These are phyloP conservation scores for Alternaria tenuissima DNA, from an alignment of 2,329 filamentous ascomycete genomes.

Conservation along the genomic window DNA sequence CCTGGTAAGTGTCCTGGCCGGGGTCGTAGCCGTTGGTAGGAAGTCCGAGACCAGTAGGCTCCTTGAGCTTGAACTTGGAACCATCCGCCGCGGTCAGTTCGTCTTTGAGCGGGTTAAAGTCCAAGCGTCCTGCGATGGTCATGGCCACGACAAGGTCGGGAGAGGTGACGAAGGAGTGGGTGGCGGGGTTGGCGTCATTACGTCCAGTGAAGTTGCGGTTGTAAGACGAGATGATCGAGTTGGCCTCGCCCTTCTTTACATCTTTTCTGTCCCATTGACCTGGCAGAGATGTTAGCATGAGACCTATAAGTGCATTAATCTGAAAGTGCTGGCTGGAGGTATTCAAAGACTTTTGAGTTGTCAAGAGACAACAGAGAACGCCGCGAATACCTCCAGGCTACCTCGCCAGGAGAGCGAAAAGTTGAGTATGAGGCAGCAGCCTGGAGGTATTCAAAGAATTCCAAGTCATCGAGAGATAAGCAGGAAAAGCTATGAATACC, in stretches of 20 bases:
- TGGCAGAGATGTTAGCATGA: too few relatives aligned
- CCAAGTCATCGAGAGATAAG: too few relatives aligned
- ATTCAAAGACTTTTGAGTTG: too few relatives aligned
- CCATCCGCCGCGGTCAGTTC: too few relatives aligned
- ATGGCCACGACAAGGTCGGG: constrained; percentile 89
- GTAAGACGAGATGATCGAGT: constrained; percentile 98
- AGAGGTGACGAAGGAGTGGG: constrained; percentile 91
- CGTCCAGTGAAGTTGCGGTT: constrained; percentile 99
- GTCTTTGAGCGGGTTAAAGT: constrained; percentile 66
- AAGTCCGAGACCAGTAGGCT: constrained; percentile 82
- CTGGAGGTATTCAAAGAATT: too few relatives aligned
- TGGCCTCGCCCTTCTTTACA: constrained; percentile 92
- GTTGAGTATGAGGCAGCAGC: too few relatives aligned
- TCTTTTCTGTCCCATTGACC: constrained; percentile 72
- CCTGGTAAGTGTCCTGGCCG: constrained; percentile 93
- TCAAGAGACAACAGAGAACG: too few relatives aligned
- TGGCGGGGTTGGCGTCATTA: constrained; percentile 95
- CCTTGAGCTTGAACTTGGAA: constrained; percentile 88
- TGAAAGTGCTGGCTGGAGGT: too few relatives aligned
- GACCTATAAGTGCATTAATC: too few relatives aligned
- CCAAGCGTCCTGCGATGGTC: constrained; percentile 60
- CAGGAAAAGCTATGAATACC: too few relatives aligned
- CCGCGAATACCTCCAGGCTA: too few relatives aligned
- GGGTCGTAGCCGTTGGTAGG: constrained; percentile 86
- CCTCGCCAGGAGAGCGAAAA: too few relatives aligned